A percentile compares a stretch with the other conserved stretches of the same genome.
These are phyloP conservation scores for Eurotiales sp. DNA, from an alignment of 2,329 filamentous ascomycete species.

Conservation along the genomic window DNA sequence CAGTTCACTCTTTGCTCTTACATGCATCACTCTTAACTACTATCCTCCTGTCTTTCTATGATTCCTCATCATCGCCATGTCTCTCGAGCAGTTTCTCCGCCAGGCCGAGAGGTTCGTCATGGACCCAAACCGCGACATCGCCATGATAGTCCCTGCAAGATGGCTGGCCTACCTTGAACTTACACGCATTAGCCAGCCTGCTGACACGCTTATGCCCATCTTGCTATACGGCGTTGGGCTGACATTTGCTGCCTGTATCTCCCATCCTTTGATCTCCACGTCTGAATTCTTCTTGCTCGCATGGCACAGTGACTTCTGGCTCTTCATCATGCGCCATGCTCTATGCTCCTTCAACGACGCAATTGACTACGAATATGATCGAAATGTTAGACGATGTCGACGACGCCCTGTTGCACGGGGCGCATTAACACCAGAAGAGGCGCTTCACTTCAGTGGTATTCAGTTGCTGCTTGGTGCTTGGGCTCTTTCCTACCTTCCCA, in stretches of 20 bases:
- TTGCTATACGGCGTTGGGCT: constrained; percentile 2
- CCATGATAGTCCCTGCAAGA: background rate
- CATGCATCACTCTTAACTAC: background rate
- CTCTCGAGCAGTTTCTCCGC: background rate
- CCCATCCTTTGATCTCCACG: background rate
- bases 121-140: background rate
- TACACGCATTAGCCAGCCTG: background rate
- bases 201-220: background rate
- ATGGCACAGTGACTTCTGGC: background rate
- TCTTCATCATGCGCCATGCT: constrained; percentile 7
- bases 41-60: too few species aligned
- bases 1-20: background rate
- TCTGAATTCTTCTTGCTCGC: background rate
- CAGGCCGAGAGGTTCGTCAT: background rate
- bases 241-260: background rate
- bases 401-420: constrained; percentile 6
- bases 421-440: background rate
- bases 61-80: background rate
- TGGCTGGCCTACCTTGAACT: constrained; percentile 9
- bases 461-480: background rate
- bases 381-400: background rate
- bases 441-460: constrained; percentile 1
- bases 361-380: constrained; percentile 5
- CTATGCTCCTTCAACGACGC: constrained; percentile 2
- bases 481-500: background rate